A percentile compares a stretch with the other conserved stretches of the same genome.
phyloP scores from a whole-genome alignment of 345 rosid genomes.

The Gossypium sturtianum region DNA sequence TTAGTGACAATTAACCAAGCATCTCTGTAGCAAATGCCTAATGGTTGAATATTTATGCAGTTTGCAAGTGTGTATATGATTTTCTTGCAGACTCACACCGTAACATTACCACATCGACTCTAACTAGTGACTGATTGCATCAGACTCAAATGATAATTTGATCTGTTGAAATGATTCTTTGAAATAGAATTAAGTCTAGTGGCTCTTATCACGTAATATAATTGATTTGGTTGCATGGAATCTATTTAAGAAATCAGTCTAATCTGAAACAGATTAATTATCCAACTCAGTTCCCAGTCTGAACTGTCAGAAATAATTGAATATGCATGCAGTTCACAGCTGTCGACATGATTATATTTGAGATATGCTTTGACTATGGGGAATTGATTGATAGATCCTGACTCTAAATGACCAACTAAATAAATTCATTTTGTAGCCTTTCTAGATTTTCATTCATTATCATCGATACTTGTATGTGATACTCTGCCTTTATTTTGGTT shows the following conservation, averaged over 20 bases:
- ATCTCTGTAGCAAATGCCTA: background rate
- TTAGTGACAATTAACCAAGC: background rate
- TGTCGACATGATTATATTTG: background rate
- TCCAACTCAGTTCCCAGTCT: background rate
- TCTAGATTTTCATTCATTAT: background rate
- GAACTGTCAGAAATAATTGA: background rate
- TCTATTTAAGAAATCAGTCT: background rate
- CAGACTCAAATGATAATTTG: background rate
- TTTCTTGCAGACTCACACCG: background rate
- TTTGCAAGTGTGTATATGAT: background rate
- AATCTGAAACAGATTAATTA: background rate
- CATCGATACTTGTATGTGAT: background rate
- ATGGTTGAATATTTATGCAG: background rate
- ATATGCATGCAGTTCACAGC: background rate
- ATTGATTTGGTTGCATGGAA: background rate
- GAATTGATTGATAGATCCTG: background rate
- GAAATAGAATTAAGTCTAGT: background rate
- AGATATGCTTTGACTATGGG: background rate
- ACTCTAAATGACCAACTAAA: background rate
- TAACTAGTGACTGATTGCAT: background rate
- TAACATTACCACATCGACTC: background rate
- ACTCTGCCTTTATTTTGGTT: background rate
- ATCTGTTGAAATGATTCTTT: conserved; percentile 1
- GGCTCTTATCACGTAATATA: background rate
- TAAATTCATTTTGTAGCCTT: background rate